Evolutionary conservation across 306 rosid genomes (phyloP), one percentile per base, ranked within the genome.

Genomic region (Crataegus laevigata): DNA sequence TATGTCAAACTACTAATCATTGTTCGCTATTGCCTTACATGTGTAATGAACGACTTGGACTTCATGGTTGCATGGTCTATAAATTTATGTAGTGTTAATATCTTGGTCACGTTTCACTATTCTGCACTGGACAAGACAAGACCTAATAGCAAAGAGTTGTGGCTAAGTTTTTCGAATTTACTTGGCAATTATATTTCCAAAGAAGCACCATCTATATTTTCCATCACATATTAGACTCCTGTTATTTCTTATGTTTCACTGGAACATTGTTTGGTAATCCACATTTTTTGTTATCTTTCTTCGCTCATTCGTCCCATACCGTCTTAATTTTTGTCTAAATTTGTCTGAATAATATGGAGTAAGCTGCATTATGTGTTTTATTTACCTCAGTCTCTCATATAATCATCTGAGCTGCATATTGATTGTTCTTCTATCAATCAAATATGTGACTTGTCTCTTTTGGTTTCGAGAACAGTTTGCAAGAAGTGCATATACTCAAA

Each of bases 401-500:
- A 21, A 66, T 67, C 24, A 34, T 29, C 40, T 74, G 47, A 52
- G 42, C 17, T 32, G 17, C 34, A 8, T 47, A 26, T 59, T 61
- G 7, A 40, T 75, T 47, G 18, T 30, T 21, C 13, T 19, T 34
- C 26, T 2, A 17, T 28, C 15, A 38, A 51, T n/a, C 24, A n/a
- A 61, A 40, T 40, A 9, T 15, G 11, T 50, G 66, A 66, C 74
- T 40, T 3, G 66, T 26, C 28, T 78, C 32, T 77, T 55, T 75
- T 68, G 73, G 15, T 24, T 67, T 65, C 66, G 77, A 28, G 32
- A 67, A 82, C 85, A 91, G 97, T 91, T 84, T 91, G 97, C 88
- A 87, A 84, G 91, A 74, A 76, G 43, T 91, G 97, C 85, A 86
- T 91, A 77, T 50, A 78, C 25, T 73, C 81, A 68, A 89, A 88